These are phyloP conservation scores for Marasmius oreades DNA, from an alignment of 1,284 basidiomycete genomes.

Conservation along the genomic window DNA sequence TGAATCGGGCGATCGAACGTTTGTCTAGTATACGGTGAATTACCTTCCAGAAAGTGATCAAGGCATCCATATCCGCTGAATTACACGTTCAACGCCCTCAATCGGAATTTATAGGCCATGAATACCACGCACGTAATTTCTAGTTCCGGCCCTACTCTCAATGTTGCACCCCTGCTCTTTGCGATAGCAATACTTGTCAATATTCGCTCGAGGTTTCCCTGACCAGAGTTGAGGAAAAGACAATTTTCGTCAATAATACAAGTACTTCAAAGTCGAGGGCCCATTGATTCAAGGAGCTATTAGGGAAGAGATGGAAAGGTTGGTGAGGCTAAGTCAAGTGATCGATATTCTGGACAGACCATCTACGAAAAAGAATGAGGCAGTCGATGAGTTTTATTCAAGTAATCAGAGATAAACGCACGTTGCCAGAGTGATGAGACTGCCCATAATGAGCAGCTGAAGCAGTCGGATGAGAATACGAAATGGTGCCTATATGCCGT, in stretches of 20 bases:
- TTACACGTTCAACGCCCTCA: neutral
- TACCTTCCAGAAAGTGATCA: constrained; percentile 90
- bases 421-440: constrained; percentile 27
- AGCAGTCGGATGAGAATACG: neutral
- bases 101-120: neutral
- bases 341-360: constrained; percentile 34
- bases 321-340: neutral
- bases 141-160: constrained; percentile 98
- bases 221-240: neutral
- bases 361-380: constrained; percentile 27
- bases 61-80: constrained; percentile 89
- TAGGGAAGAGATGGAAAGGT: neutral
- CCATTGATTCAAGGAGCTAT: constrained; percentile 94
- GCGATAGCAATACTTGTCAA: constrained; percentile 85
- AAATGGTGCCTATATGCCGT: too few relatives aligned
- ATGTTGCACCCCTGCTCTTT: constrained; percentile 83
- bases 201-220: constrained; percentile 93
- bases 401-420: constrained; percentile 17
- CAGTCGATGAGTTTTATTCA: neutral
- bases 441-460: constrained; percentile 7
- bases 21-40: neutral
- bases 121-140: constrained; percentile 80
- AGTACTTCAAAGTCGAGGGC: constrained; percentile 87
- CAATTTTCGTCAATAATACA: neutral
- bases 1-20: neutral